Base-by-base conservation (phyloP, 1,284 basidiomycete genomes). In the Ganoderma boninense region DNA sequence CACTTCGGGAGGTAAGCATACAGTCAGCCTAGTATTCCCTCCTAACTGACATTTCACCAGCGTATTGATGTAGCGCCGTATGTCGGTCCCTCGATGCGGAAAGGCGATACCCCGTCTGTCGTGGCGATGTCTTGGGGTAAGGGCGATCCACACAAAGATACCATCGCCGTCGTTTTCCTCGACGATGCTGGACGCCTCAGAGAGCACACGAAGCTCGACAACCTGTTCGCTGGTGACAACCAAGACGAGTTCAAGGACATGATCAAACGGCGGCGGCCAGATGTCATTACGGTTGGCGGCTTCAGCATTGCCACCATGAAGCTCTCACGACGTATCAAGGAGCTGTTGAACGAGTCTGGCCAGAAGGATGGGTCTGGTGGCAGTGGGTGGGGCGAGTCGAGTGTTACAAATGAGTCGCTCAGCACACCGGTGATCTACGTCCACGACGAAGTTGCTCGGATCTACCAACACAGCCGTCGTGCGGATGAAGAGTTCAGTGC, bases 51-150 rank as follows among this genome's bases (percentile, higher is more conserved):
- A 74, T 74, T 68, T 38, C 67, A 66, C 38, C 73, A 95, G 92
- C 89, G 91, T 62, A 84, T 93, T 69, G 90, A 94, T 77, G 87
- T 90, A 7, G 93, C 93, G 4, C 95, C 97, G 0, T 97, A 90
- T 77, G 82, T 84, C 62, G 87, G 89, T 4, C 82, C 85, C 5
- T 87, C 88, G 35, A 89, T 93, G 81, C 86, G 87, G 69, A 83
- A 86, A 56, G 94, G 93, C 20, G 92, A 95, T 62, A 89, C 89
- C 0, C 92, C 96, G 0, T 92, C 94, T 8, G 96, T 99, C 4
- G 86, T 99, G 49, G 95, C 97, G 5, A 84, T 98, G 69, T 98
- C 97, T 4, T 96, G 97, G 89, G 98, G 98, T 60, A 93, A 94
- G 79, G 98, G 98, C 64, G 96, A 98, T 76, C 95, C 95, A 52